Evolutionary conservation across 441 rosid species (phyloP).

Genomic region (Theobroma grandiflorum): DNA sequence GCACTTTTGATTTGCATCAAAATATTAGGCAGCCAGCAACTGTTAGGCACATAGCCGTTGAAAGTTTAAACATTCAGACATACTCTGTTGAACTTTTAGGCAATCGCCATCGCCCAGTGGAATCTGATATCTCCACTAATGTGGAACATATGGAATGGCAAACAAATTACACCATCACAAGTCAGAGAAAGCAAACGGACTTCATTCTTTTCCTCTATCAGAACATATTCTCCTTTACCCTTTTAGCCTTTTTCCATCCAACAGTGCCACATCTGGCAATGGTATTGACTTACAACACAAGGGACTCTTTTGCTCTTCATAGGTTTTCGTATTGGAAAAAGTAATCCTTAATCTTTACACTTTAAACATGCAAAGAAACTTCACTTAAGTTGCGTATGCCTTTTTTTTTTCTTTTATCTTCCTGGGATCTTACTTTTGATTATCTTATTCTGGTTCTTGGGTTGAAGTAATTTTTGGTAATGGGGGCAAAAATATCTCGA

Average conservation of each 20-base stretch:
- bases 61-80: constrained; percentile 4
- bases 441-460: constrained; percentile 13
- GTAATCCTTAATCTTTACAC: not conserved
- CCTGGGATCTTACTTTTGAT: constrained; percentile 3
- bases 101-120: constrained; percentile 4
- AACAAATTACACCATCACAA: not conserved
- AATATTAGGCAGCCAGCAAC: not conserved
- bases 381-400: not conserved
- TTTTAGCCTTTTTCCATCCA: constrained; percentile 18
- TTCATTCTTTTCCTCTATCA: constrained; percentile 25
- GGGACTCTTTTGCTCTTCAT: constrained; percentile 20
- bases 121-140: constrained; percentile 25
- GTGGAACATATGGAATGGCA: constrained; percentile 6
- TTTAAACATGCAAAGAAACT: not conserved
- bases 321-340: constrained; percentile 3
- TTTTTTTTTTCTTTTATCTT: not conserved
- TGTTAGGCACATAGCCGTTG: not conserved
- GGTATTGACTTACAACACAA: constrained; percentile 27
- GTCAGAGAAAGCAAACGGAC: constrained; percentile 2
- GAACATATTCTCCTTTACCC: constrained; percentile 39
- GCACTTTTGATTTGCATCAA: not conserved
- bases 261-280: constrained; percentile 21
- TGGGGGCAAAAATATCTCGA: constrained; percentile 61
- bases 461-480: not conserved
- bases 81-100: constrained; percentile 15